These are phyloP conservation scores for Nannizziopsis barbatae DNA, from an alignment of 2,329 filamentous ascomycete genomes.

Conservation along the genomic window DNA sequence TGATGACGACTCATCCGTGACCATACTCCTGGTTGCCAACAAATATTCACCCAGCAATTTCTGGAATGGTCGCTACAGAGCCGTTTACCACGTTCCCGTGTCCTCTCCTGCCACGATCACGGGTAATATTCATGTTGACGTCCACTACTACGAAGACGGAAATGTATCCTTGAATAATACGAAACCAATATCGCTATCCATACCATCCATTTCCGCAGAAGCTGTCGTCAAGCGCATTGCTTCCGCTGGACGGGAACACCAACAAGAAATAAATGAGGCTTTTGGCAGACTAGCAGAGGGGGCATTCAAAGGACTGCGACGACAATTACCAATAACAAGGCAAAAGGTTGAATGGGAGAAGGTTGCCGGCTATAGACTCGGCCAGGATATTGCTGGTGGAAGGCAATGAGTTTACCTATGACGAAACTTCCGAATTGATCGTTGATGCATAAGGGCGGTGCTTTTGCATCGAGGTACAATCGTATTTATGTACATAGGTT, in stretches of 20 bases:
- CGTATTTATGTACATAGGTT: no score
- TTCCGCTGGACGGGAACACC: slow-evolving; percentile 75
- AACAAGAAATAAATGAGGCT: slow-evolving; percentile 86
- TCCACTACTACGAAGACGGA: slow-evolving; percentile 99
- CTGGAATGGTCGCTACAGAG: slow-evolving; percentile 97
- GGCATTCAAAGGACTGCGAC: slow-evolving; percentile 82
- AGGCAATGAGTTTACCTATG: slow-evolving; percentile 37
- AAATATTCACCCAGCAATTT: slow-evolving; percentile 98
- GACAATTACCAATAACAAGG: slow-evolving; percentile 88
- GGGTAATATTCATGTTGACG: slow-evolving; percentile 80
- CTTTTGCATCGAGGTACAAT: no score
- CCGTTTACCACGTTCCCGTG: slow-evolving; percentile 68
- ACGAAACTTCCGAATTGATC: no score
- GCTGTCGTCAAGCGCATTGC: slow-evolving; percentile 71
- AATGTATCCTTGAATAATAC: slow-evolving; percentile 89
- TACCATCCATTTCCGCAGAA: slow-evolving; percentile 54
- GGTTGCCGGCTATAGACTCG: slow-evolving; percentile 80
- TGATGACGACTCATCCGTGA: slow-evolving; percentile 62
- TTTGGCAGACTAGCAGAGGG: slow-evolving; percentile 85
- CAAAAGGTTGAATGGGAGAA: slow-evolving; percentile 99
- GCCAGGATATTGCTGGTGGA: slow-evolving; percentile 65
- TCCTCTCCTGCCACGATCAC: slow-evolving; percentile 50
- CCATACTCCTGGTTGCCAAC: slow-evolving; percentile 78
- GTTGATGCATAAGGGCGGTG: no score
- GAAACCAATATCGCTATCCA: slow-evolving; percentile 56